Percentiles rank a stretch among this genome's conserved stretches.
Evolutionary conservation across 257 asterid species (phyloP).

Genomic region (Solanum infundibuliforme): DNA sequence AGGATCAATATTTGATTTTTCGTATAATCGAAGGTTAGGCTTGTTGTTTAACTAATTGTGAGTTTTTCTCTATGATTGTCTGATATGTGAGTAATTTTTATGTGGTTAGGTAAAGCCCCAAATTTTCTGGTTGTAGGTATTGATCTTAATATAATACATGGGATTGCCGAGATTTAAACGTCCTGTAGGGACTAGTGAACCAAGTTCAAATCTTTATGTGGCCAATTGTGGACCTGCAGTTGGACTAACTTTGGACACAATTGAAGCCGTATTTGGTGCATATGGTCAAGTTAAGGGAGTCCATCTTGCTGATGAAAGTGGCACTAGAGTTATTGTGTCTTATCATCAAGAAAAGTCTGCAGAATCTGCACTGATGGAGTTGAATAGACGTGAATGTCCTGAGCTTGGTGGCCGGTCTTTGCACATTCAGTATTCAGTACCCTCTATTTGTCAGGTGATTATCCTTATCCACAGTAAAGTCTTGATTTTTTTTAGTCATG

Average conservation of each 20-base stretch:
- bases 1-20: background rate
- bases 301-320: constrained; percentile 79
- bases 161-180: constrained; percentile 64
- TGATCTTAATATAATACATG: constrained; percentile 21
- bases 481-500: background rate
- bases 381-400: constrained; percentile 53
- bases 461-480: background rate
- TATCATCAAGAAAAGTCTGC: constrained; percentile 39
- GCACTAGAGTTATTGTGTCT: constrained; percentile 87
- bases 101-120: background rate
- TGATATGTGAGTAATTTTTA: background rate
- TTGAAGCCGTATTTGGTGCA: constrained; percentile 46
- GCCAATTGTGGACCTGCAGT: constrained; percentile 97
- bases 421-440: constrained; percentile 74
- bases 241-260: constrained; percentile 54
- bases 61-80: background rate
- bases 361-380: constrained; percentile 45
- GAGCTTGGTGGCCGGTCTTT: constrained; percentile 57
- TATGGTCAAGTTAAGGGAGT: constrained; percentile 72
- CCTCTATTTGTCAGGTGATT: constrained; percentile 47
- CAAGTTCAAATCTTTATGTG: constrained; percentile 70
- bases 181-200: constrained; percentile 38
- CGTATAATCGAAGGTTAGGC: background rate
- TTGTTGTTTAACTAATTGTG: background rate
- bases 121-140: background rate